Conservation (phyloP, 139 green algal species). For the Closterium sp. region DNA sequence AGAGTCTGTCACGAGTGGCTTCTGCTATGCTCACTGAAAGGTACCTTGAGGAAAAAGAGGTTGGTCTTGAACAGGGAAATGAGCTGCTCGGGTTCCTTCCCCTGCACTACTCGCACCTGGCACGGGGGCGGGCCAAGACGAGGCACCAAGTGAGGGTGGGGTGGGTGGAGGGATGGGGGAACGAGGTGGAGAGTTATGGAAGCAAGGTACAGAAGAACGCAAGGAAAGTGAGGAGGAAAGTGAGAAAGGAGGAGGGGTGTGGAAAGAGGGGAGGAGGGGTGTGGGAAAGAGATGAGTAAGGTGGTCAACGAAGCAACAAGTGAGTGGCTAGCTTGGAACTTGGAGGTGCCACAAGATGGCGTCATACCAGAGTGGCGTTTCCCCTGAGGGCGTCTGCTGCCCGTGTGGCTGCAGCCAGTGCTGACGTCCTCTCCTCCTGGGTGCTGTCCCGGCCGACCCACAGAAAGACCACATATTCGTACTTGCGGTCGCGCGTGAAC, state of each 20-base stretch:
- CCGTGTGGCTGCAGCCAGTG: not conserved
- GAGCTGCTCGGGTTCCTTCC: too few species aligned
- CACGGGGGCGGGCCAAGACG: not conserved
- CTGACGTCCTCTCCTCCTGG: not conserved
- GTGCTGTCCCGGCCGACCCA: conserved; percentile 38
- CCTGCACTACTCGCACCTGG: conserved; percentile 49
- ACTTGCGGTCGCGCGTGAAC: conserved; percentile 29
- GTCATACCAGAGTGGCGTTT: not conserved
- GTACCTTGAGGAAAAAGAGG: not conserved
- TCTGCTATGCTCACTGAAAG: too few species aligned
- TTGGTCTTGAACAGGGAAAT: too few species aligned
- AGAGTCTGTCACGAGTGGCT: too few species aligned
- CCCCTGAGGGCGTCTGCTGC: not conserved
- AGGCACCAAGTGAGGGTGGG: not conserved
- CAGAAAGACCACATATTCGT: conserved; percentile 50
- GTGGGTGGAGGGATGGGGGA: not conserved
- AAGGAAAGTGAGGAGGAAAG: not conserved
- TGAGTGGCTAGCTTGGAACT: too few species aligned
- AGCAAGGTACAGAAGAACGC: too few species aligned
- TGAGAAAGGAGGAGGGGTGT: too few species aligned
- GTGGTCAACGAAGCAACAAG: too few species aligned
- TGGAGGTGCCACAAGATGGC: too few species aligned
- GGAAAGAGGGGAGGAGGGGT: not conserved
- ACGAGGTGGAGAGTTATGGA: too few species aligned
- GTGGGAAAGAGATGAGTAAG: not conserved